Base-by-base conservation (phyloP, 2,329 filamentous ascomycete genomes). In the Coniochaeta sp. region DNA sequence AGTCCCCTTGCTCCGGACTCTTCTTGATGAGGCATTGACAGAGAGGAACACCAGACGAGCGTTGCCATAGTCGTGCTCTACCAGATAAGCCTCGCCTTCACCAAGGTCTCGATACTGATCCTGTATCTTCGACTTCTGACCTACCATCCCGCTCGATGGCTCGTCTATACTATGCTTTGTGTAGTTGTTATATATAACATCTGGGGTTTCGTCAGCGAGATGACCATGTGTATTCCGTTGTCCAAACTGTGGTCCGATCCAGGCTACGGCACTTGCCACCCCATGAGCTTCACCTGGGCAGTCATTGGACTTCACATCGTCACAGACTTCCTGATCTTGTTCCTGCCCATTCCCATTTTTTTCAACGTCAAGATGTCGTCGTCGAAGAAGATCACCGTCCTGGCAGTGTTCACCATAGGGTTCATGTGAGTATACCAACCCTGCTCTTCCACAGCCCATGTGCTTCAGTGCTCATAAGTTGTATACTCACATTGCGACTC, bases 61-160 rank as follows among this genome's bases (percentile, higher is more conserved):
- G 26, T 50, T 22, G 32, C 28, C 6, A 6, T 55, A 3, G 26
- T 22, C 26, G 16, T 61, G 22, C 32, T 61, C 58, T 63, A 63
- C 36, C 22, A 36, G 2, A 19, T 60, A 17, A 60, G 58, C 30
- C 55, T 63, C 5, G 24, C 36, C 4, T 57, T 59, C 58, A 34
- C 55, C 61, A 63, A 63, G 30, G 54, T 64, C n/a, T 61, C 62
- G n/a, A 62, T 65, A 54, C 59, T 65, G 4, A 28, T 62, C 16
- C 62, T 65, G 3, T 65, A 65, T 59, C 62, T 63, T 58, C 63
- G 62, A 22, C 58, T 65, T 42, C 61, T 64, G 12, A 60, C 57
- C 24, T 62, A 61, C 61, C 59, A 61, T 19, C 55, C 61, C 57
- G 58, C 60, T 3, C 61, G 63, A 6, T 59, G 55, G 16, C 61